These are phyloP conservation scores for Guillardia theta DNA, from an alignment of 78 protist species.

Conservation along the genomic window DNA sequence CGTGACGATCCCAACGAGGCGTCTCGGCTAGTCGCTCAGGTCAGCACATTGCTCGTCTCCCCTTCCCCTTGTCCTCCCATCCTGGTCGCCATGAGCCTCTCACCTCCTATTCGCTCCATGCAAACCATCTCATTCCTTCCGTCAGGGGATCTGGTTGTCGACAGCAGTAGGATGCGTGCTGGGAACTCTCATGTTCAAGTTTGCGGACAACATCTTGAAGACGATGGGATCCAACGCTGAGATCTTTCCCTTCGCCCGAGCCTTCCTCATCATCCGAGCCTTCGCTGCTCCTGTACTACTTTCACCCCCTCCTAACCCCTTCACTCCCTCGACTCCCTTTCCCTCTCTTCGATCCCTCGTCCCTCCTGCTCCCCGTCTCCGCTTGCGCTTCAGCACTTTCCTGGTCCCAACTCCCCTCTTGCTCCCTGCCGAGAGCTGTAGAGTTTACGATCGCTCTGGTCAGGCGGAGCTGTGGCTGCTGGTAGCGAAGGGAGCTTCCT, in stretches of 20 bases:
- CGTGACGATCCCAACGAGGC: neutral
- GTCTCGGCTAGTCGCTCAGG: neutral
- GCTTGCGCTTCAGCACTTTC: neutral
- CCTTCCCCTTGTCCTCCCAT: neutral
- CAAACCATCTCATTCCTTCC: neutral
- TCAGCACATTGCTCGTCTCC: neutral
- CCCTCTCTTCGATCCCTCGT: neutral
- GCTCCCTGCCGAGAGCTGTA: neutral
- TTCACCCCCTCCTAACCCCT: neutral
- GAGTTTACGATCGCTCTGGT: neutral
- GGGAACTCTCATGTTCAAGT: neutral
- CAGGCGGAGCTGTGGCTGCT: slow-evolving; percentile 7
- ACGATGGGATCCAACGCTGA: neutral
- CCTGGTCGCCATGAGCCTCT: neutral
- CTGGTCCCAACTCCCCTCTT: neutral
- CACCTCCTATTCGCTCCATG: neutral
- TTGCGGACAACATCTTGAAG: neutral
- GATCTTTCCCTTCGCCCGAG: neutral
- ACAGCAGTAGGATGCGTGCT: neutral
- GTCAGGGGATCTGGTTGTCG: neutral
- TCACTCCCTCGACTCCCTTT: neutral
- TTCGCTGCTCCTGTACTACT: neutral
- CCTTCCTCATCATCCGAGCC: neutral
- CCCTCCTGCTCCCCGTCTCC: neutral
- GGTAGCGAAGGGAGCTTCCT: neutral